Evolutionary conservation across 106 monocot species (phyloP), one percentile per base, ranked within the genome.

Genomic region (Hemerocallis citrina): DNA sequence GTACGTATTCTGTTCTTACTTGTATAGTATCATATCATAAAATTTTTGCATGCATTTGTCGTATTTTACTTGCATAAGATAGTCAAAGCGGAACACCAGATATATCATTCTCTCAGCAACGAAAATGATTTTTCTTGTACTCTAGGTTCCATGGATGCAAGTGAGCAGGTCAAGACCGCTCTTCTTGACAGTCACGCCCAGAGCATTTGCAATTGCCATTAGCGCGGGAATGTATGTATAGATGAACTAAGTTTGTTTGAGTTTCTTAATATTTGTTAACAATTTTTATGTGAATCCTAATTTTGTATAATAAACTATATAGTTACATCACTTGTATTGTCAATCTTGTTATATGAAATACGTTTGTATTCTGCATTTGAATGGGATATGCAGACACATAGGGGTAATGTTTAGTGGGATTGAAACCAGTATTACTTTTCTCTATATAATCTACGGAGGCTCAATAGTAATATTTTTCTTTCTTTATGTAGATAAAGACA

Each of bases 121-220:
- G 11, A 19, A 16, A 7, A 56, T 49, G 0, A 16, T 57, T 5
- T 33, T 54, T 70, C 8, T 47, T 45, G 54, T 59, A 38, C 65
- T 71, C 58, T 28, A 98, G 96, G 96, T 98, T 37, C 96, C 96
- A 57, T 87, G 91, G 96, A 91, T 80, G 42, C 96, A 98, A 86
- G 84, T 98, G 60, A 91, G 96, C 79, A 83, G 62, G 68, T 98
- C 96, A 70, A 98, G 91, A 77, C 72, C 91, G 7, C 63, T 87
- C 49, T 77, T 98, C 15, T 65, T 98, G 44, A 51, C 59, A 48
- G 81, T 88, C 62, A 72, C 76, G 34, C 75, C 87, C 17, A 42
- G 69, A 59, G 57, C 58, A 32, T 85, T 98, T 73, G 71, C 77
- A 41, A 43, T 70, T 67, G 86, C 91, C 57, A 52, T 88, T 55